Percentiles rank a stretch among this genome's conserved stretches.
phyloP scores from a whole-genome alignment of 441 rosid species.

The Gossypium gossypioides region DNA sequence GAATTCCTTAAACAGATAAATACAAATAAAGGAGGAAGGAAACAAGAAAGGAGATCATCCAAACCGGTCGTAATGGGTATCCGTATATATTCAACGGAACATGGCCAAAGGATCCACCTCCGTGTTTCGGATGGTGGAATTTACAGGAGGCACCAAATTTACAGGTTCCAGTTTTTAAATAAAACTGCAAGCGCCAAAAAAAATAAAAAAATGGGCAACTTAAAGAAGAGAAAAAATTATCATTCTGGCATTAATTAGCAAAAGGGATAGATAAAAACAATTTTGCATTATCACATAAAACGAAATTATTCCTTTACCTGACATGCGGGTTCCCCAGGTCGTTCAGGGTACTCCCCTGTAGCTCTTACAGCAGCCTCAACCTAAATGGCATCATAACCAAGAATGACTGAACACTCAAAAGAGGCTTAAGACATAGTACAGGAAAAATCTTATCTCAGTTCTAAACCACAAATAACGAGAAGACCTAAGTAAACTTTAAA shows the following conservation, averaged over 20 bases:
- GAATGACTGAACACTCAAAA: background rate
- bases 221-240: background rate
- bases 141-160: constrained; percentile 97
- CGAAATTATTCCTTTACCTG: constrained; percentile 39
- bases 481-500: background rate
- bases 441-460: background rate
- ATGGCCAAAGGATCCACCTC: constrained; percentile 57
- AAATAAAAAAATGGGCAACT: background rate
- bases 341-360: constrained; percentile 85
- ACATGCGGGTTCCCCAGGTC: constrained; percentile 73
- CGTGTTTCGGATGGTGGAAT: constrained; percentile 84
- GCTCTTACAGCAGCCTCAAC: constrained; percentile 90
- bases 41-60: constrained; percentile 17
- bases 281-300: background rate
- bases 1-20: background rate
- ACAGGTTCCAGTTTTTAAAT: constrained; percentile 82
- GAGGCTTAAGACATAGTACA: background rate
- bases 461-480: background rate
- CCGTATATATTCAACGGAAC: constrained; percentile 59
- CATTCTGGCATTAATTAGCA: background rate
- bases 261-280: background rate
- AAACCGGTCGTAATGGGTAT: constrained; percentile 72
- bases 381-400: constrained; percentile 28
- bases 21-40: background rate
- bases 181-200: constrained; percentile 45